Evolutionary conservation across 1,284 basidiomycete genomes (phyloP), one percentile per base, ranked within the genome.

Genomic region (Trichosporon sp.): DNA sequence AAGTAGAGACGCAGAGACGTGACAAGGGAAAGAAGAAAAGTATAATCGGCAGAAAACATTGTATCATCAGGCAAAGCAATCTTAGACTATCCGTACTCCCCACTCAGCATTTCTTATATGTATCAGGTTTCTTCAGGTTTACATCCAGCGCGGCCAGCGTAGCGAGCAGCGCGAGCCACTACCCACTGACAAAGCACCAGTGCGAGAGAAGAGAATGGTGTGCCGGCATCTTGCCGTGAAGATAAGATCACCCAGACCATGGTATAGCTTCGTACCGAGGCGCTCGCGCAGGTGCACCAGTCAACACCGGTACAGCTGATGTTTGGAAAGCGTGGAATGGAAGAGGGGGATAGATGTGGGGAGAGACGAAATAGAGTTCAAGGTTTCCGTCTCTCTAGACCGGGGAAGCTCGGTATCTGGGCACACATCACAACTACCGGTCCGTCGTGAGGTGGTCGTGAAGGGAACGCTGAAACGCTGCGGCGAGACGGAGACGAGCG

Each of bases 81-180:
- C 35, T 37, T 7, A 59, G 31, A 37, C 21, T 6, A 19, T 51
- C 48, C 21, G 19, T 51, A 54, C 59, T 63, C 59, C 59, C 59
- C 59, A 63, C 59, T 63, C 59, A 37, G 59, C 59, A 59, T 59
- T 59, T 26, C 26, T 26, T 26, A 63, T 37, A 63, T 63, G 59
- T 63, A 63, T 63, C 59, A 63, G 59, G 59, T 63, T 63, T 63
- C 59, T 54, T 26, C 11, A 40, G 38, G 38, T 40, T 12, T 6
- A n/a, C 46, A 19, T 6, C 16, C 3, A 8, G 43, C 43, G 12
- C 43, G 16, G 43, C 11, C 10, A 46, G 43, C 43, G 43, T 5
- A 46, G 16, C 16, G 43, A 46, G 12, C 11, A 12, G 43, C 4
- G 12, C 43, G 43, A 12, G 26, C 26, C 26, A 26, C 26, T 26